Evolutionary conservation across 2,329 filamentous ascomycete species (phyloP).

Genomic region (Aspergillus fructus): DNA sequence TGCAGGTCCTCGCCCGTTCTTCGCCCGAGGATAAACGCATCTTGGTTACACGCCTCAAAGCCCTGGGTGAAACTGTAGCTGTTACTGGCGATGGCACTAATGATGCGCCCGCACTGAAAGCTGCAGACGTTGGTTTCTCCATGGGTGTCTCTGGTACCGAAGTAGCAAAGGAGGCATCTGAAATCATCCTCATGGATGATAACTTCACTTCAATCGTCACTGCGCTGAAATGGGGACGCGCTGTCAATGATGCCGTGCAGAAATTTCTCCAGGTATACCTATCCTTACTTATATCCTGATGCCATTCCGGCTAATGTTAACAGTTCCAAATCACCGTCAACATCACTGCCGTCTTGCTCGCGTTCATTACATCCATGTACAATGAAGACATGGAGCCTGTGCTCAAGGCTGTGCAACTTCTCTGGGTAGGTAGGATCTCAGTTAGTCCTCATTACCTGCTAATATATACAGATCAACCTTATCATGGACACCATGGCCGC

Average conservation of each 20-base stretch:
- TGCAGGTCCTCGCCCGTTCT: constrained; percentile 71
- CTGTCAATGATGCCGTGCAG: constrained; percentile 75
- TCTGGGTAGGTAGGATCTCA: constrained; percentile 59
- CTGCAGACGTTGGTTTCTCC: constrained; percentile 79
- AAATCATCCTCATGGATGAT: constrained; percentile 84
- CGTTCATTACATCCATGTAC: constrained; percentile 63
- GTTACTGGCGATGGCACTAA: constrained; percentile 84
- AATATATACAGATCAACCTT: constrained; percentile 50
- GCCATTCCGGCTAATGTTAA: neutral
- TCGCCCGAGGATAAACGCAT: constrained; percentile 76
- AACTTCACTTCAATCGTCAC: constrained; percentile 84
- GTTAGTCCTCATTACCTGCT: too few relatives aligned
- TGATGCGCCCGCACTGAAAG: constrained; percentile 76
- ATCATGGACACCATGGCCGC: constrained; percentile 71
- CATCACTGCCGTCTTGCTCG: constrained; percentile 65
- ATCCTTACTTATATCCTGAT: neutral
- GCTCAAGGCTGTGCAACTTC: constrained; percentile 64
- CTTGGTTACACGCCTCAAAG: constrained; percentile 69
- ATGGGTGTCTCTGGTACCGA: constrained; percentile 84
- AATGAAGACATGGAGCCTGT: constrained; percentile 57
- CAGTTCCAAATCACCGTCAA: constrained; percentile 57
- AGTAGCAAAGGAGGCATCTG: constrained; percentile 80
- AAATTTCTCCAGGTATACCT: constrained; percentile 58
- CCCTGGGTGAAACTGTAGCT: constrained; percentile 73
- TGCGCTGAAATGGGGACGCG: constrained; percentile 76